Base-by-base conservation (phyloP, 2,329 filamentous ascomycete species). In the Tolypocladium amazonense region DNA sequence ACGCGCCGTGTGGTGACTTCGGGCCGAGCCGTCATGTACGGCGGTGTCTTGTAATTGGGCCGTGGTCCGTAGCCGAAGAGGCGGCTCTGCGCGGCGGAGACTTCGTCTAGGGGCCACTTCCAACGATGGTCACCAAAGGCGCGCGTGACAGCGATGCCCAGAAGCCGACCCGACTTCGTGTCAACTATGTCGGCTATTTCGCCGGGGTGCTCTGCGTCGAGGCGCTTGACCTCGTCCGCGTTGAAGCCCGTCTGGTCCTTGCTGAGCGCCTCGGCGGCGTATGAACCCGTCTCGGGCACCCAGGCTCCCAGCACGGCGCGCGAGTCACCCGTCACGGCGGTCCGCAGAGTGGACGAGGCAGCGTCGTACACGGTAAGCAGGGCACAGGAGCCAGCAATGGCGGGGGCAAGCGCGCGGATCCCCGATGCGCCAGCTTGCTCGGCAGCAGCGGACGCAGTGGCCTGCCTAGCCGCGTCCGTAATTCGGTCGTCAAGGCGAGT, bases 101-200 rank as follows among this genome's bases (percentile, higher is more conserved):
- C 62, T 7, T 82, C 70, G 2, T 79, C 75, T 18, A 78, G 67
- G 4, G 81, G 69, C 84, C 85, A 89, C 69, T 90, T 90, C 84
- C 84, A 88, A 60, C 81, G 77, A 57, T 81, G 77, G 67, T 90
- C 87, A 20, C 88, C 88, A 67, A 90, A 89, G 0, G 84, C 86
- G 6, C 87, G 78, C 0, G 86, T 84, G 1, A 88, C 78, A 45
- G 76, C 75, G 47, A 84, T 78, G 1, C 88, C 87, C 61, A 88
- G 76, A 0, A 89, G 71, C 0, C 87, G 79, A 0, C 86, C 87
- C 20, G 77, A 73, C 60, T 79, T 76, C 3, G 67, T 58, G 52
- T 69, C 68, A 14, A 75, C 62, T 35, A 89, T 76, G 14, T 85
- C 77, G 11, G 79, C 73, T 23, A 79, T 74, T 70, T 89, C 86